Evolutionary conservation across 805 yeast species (phyloP).

Genomic region (Schwanniomyces polymorphus): DNA sequence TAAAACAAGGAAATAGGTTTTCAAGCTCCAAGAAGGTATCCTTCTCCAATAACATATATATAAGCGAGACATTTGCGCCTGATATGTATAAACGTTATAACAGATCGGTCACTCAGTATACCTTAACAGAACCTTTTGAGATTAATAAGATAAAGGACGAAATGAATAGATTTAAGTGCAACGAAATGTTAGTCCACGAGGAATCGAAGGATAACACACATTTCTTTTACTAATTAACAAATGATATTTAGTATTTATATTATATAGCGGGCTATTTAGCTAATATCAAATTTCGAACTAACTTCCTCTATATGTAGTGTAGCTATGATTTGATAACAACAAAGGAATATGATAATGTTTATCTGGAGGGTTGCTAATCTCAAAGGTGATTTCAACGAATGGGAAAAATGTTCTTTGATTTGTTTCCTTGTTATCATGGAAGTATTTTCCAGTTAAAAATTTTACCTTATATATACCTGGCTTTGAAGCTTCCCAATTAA

Average conservation of each 20-base stretch:
- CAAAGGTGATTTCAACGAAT: constrained; percentile 76
- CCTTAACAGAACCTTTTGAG: constrained; percentile 48
- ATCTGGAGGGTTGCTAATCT: constrained; percentile 64
- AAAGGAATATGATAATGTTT: constrained; percentile 89
- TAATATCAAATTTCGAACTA: constrained; percentile 16
- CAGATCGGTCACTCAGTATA: constrained; percentile 50
- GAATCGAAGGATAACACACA: constrained; percentile 63
- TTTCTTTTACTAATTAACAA: constrained; percentile 46
- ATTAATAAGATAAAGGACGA: constrained; percentile 62
- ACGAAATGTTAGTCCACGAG: constrained; percentile 69
- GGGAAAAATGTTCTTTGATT: constrained; percentile 73
- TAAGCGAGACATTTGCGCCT: constrained; percentile 55
- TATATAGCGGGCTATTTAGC: neutral
- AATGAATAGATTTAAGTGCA: constrained; percentile 60
- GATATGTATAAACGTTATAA: constrained; percentile 55
- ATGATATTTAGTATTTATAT: constrained; percentile 1
- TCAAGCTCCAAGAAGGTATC: constrained; percentile 27
- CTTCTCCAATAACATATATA: constrained; percentile 48
- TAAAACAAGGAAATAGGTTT: constrained; percentile 8
- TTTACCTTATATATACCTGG: constrained; percentile 76
- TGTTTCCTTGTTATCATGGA: constrained; percentile 26
- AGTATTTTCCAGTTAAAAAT: constrained; percentile 74
- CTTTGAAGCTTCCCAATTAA: constrained; percentile 44
- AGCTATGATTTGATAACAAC: constrained; percentile 79
- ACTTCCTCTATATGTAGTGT: constrained; percentile 89